phyloP scores from a whole-genome alignment of 768 basidiomycete species.

The Clavulina sp. region DNA sequence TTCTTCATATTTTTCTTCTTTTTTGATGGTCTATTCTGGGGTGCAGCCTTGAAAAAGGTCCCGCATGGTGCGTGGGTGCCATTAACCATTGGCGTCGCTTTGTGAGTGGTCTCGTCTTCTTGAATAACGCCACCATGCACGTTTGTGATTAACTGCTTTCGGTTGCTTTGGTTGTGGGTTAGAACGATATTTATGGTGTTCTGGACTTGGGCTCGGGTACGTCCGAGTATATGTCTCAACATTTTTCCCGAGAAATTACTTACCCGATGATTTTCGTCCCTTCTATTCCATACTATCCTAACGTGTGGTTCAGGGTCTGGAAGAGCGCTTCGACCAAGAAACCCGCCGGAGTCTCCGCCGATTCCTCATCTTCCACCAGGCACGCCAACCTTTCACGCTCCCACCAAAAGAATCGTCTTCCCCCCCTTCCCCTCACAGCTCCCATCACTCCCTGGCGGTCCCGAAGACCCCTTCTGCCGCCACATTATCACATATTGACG shows the following conservation, averaged over 20 bases:
- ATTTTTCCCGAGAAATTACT: no score
- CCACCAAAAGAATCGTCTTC: no score
- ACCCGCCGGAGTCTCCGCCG: constrained; percentile 37
- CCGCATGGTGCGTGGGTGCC: constrained; percentile 57
- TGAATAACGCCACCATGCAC: background rate
- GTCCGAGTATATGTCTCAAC: no score
- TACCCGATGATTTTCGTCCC: no score
- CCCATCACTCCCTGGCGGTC: no score
- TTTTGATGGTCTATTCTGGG: constrained; percentile 55
- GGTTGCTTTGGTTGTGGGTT: constrained; percentile 17
- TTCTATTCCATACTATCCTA: no score
- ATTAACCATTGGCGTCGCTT: constrained; percentile 33
- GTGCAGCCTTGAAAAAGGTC: constrained; percentile 41
- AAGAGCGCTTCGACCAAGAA: constrained; percentile 40
- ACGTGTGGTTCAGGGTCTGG: no score
- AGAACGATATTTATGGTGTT: constrained; percentile 39
- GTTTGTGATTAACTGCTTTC: background rate
- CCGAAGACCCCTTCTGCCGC: no score
- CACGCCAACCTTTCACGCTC: no score
- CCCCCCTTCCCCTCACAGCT: no score
- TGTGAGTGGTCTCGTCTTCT: constrained; percentile 26
- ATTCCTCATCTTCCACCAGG: constrained; percentile 37
- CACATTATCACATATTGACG: no score
- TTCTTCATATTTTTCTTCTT: constrained; percentile 33
- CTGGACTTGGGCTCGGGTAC: constrained; percentile 57